These are phyloP conservation scores for Elongisporangium anandrum DNA, from an alignment of 352 stramenopile genomes.

Conservation along the genomic window DNA sequence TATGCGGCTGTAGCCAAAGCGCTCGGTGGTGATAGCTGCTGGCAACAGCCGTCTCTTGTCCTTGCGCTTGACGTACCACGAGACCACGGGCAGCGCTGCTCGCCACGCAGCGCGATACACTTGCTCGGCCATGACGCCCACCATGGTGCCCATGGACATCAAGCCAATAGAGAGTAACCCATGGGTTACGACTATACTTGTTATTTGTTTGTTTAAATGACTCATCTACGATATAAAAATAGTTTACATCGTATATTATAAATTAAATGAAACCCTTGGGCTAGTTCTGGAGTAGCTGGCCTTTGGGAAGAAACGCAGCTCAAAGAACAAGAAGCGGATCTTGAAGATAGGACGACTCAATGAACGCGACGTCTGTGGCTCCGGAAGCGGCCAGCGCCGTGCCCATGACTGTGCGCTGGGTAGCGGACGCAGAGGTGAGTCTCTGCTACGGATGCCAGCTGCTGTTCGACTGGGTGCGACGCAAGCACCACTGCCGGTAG, in stretches of 20 bases:
- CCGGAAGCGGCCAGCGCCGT: slow-evolving; percentile 4
- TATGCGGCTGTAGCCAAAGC: slow-evolving; percentile 37
- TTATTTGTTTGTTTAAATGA: neutral
- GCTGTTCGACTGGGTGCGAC: slow-evolving; percentile 86
- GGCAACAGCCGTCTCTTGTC: slow-evolving; percentile 35
- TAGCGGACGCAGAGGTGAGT: slow-evolving; percentile 73
- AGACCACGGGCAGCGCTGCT: slow-evolving; percentile 40
- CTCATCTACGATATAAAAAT: neutral
- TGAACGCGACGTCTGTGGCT: neutral
- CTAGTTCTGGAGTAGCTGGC: neutral
- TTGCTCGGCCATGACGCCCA: neutral
- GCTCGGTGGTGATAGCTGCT: slow-evolving; percentile 30
- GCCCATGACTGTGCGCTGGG: slow-evolving; percentile 77
- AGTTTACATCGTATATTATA: neutral
- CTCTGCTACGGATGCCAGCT: slow-evolving; percentile 75
- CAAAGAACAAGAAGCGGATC: neutral
- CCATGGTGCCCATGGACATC: neutral
- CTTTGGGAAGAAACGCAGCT: neutral
- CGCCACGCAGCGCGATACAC: slow-evolving; percentile 55
- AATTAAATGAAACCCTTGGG: neutral
- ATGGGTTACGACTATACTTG: neutral
- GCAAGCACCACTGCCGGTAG: slow-evolving; percentile 88
- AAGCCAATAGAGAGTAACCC: neutral
- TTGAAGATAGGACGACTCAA: neutral
- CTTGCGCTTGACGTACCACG: slow-evolving; percentile 50